Evolutionary conservation across 1,284 basidiomycete genomes (phyloP).

Genomic region (Ceratobasidium sp.): DNA sequence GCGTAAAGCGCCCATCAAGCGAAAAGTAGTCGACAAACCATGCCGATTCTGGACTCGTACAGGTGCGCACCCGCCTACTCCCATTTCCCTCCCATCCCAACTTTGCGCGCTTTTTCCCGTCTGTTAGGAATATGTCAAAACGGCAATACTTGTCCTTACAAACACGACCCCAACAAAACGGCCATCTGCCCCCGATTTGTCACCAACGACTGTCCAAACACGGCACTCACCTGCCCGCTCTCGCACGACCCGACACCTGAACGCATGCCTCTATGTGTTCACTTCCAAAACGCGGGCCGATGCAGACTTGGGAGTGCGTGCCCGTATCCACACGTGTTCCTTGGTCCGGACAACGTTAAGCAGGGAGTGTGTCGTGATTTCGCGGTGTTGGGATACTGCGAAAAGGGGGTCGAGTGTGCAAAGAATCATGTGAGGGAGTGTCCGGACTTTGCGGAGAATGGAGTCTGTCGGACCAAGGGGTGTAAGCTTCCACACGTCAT

Average conservation of each 20-base stretch:
- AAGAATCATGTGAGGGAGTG: conserved; percentile 92
- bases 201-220: conserved; percentile 79
- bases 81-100: neutral
- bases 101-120: neutral
- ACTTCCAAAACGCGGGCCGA: conserved; percentile 86
- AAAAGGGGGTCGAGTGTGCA: conserved; percentile 80
- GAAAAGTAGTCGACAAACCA: conserved; percentile 77
- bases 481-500: conserved; percentile 95
- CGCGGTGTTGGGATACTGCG: conserved; percentile 91
- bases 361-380: conserved; percentile 88
- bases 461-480: conserved; percentile 76
- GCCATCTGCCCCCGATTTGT: conserved; percentile 92
- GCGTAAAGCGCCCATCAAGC: conserved; percentile 56
- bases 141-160: conserved; percentile 88
- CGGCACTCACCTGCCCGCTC: conserved; percentile 78
- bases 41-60: conserved; percentile 92
- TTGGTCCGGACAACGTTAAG: conserved; percentile 61
- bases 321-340: conserved; percentile 87
- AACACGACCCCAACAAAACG: conserved; percentile 88
- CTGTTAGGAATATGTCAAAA: conserved; percentile 81
- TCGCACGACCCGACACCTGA: conserved; percentile 89
- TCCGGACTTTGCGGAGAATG: conserved; percentile 90
- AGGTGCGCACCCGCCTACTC: conserved; percentile 65
- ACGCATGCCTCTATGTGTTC: conserved; percentile 90
- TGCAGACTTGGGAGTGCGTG: conserved; percentile 80